phyloP scores from a whole-genome alignment of 2,329 filamentous ascomycete genomes.

The Aspergillus viridinutans region DNA sequence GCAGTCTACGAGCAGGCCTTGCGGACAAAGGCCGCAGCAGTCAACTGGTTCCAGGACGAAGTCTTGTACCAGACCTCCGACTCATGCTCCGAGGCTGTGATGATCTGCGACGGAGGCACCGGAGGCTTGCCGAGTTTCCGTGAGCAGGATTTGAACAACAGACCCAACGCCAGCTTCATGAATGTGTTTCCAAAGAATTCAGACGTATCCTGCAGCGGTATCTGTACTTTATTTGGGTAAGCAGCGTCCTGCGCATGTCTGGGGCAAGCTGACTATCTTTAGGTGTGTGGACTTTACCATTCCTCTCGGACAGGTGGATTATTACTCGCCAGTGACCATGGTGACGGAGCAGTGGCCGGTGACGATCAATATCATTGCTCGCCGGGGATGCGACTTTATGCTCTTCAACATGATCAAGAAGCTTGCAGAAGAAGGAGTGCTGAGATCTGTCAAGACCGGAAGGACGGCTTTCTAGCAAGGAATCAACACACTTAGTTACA shows the following conservation, averaged over 20 bases:
- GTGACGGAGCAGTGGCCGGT: conserved; percentile 8
- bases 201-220: neutral
- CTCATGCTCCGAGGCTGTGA: conserved; percentile 24
- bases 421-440: conserved; percentile 5
- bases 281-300: conserved; percentile 9
- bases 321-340: conserved; percentile 3
- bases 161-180: conserved; percentile 9
- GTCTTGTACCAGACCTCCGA: conserved; percentile 16
- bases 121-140: conserved; percentile 18
- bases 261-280: neutral
- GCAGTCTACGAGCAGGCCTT: conserved; percentile 3
- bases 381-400: conserved; percentile 14
- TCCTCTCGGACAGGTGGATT: conserved; percentile 7
- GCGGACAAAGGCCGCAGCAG: neutral
- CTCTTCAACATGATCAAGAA: conserved; percentile 10
- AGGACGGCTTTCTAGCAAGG: conserved; percentile 1
- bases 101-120: conserved; percentile 23
- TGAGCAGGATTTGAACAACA: conserved; percentile 7
- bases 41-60: conserved; percentile 24
- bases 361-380: conserved; percentile 5
- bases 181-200: conserved; percentile 1
- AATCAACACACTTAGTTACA: no score
- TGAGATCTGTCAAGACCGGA: conserved; percentile 9
- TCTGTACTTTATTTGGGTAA: conserved; percentile 13
- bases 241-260: neutral